Evolutionary conservation across 108 stramenopile species (phyloP), one percentile per base, ranked within the genome.

Genomic region (Cylindrotheca fusiformis): DNA sequence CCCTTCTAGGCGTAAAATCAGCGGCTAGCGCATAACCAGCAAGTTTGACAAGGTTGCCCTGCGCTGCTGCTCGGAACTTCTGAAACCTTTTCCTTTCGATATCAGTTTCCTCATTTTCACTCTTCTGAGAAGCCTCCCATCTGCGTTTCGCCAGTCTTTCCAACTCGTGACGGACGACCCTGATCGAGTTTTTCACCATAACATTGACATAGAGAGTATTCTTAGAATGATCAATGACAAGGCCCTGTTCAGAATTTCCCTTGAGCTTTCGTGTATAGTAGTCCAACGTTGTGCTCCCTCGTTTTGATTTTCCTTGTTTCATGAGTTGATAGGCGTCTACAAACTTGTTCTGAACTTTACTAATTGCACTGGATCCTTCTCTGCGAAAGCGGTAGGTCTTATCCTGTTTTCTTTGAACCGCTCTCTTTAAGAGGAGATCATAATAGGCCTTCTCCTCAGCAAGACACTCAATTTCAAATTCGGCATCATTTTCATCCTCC

Each of bases 171-270:
- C 78, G 79, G 17, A 91, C 84, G 8, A 91, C 83, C 49, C 81
- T 76, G 30, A 88, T 73, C 0, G 86, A 85, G 27, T 87, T 79
- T 52, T 84, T 91, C 29, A 91, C 90, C 25, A 91, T 78, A 10
- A 91, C 85, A 55, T 91, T 91, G 41, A 91, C 69, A 55, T 85
- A 91, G 18, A 86, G 56, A 2, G 86, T 91, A 4, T 78, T 53
- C 18, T 60, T 55, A 17, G 58, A 63, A 44, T 86, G 81, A 8
- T 50, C 67, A 23, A 86, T 68, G 17, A 74, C 66, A 5, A 55
- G 59, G 1, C 32, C 59, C 22, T 18, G 52, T 24, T 60, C 69
- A 28, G 65, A 61, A 22, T 74, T 63, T 30, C 71, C 74, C 32
- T 71, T 62, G 1, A 47, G 58, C 27, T 75, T 85, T 21, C 71